phyloP scores from a whole-genome alignment of 257 asterid genomes.

The Solanum piurae region DNA sequence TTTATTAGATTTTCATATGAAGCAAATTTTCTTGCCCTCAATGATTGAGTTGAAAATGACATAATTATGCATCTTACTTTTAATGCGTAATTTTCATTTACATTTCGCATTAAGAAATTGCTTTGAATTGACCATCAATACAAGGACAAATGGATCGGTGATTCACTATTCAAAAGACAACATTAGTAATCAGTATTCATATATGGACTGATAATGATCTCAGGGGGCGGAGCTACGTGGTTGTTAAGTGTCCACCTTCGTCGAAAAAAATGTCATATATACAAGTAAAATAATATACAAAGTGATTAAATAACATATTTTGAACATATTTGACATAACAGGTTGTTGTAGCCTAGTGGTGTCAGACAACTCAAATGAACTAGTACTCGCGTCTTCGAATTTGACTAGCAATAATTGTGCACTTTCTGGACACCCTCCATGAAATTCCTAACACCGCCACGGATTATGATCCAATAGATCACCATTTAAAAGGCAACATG shows the following conservation, averaged over 20 bases:
- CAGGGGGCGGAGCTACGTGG: too few relatives aligned
- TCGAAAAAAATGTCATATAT: too few relatives aligned
- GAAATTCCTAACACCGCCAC: not conserved
- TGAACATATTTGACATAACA: too few relatives aligned
- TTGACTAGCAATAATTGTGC: too few relatives aligned
- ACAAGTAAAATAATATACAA: too few relatives aligned
- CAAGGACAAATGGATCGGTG: not conserved
- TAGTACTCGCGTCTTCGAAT: too few relatives aligned
- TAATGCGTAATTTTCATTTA: not conserved
- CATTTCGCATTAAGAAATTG: not conserved
- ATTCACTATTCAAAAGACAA: not conserved
- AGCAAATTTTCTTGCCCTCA: not conserved
- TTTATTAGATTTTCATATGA: not conserved
- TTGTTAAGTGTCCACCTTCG: too few relatives aligned
- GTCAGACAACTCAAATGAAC: too few relatives aligned
- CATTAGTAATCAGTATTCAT: not conserved
- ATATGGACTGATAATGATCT: not conserved
- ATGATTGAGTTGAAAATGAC: not conserved
- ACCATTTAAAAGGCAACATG: not conserved
- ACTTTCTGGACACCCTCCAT: too few relatives aligned
- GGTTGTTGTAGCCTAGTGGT: too few relatives aligned
- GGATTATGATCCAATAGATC: not conserved
- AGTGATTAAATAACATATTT: too few relatives aligned
- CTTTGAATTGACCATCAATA: not conserved
- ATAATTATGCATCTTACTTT: not conserved